Percentiles rank a stretch among this genome's conserved stretches.
Conservation (phyloP, 2,329 filamentous ascomycete species). For the Diaporthe helianthi region DNA sequence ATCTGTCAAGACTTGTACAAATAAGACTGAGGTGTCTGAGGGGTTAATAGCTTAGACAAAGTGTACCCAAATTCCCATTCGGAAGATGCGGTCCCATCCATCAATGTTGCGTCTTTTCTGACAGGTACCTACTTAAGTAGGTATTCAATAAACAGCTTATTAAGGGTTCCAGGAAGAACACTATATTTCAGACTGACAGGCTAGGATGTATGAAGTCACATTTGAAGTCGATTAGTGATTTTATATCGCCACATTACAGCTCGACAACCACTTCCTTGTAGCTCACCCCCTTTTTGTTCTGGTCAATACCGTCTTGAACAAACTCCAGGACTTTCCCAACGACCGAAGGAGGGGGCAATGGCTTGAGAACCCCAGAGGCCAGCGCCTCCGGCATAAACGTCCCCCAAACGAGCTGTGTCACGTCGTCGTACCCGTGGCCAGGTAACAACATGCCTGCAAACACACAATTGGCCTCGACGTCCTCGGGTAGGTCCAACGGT, state of each 20-base stretch:
- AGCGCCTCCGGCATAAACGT: slow-evolving; percentile 7
- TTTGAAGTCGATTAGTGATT: no score
- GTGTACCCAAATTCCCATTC: no score
- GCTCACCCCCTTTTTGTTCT: slow-evolving; percentile 28
- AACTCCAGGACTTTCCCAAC: slow-evolving; percentile 15
- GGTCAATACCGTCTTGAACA: slow-evolving; percentile 14
- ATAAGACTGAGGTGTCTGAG: no score
- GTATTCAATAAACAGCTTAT: no score
- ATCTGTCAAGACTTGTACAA: no score
- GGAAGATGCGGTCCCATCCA: no score
- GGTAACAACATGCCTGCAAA: not conserved
- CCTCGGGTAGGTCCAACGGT: not conserved
- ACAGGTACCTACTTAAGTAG: no score
- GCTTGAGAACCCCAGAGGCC: not conserved
- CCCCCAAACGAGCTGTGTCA: slow-evolving; percentile 1
- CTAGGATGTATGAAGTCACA: no score
- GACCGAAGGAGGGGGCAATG: not conserved
- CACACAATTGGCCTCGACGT: slow-evolving; percentile 4
- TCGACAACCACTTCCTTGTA: slow-evolving; percentile 24
- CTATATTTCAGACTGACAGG: no score
- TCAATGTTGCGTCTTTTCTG: no score
- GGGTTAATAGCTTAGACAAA: no score
- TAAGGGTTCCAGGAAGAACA: no score
- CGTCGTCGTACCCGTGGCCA: not conserved
- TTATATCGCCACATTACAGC: not conserved